These are phyloP conservation scores for Actinidia arguta DNA, from an alignment of 179 eudicot species.

Conservation along the genomic window DNA sequence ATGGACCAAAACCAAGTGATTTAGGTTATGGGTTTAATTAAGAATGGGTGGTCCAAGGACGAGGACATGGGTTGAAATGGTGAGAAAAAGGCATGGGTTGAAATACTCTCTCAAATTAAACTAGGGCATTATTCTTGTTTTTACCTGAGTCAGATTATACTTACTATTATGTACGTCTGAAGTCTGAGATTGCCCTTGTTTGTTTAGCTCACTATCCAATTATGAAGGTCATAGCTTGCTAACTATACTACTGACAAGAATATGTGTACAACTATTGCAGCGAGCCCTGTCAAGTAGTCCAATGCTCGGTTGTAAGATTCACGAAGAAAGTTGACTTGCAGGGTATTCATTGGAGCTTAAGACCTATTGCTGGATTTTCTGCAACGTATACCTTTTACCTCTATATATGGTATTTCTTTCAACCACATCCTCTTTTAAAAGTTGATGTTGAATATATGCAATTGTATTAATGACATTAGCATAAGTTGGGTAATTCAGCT, in stretches of 20 bases:
- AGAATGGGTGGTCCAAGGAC: not conserved
- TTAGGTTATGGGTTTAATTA: not conserved
- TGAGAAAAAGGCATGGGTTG: not conserved
- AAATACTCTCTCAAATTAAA: not conserved
- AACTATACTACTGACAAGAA: not conserved
- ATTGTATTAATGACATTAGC: no score
- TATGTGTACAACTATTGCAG: conserved; percentile 16
- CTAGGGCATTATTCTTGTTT: not conserved
- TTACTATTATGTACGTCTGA: not conserved
- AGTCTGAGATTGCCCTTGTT: not conserved
- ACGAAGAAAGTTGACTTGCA: not conserved
- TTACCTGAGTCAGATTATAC: not conserved
- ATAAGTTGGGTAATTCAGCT: no score
- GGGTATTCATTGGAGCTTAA: not conserved
- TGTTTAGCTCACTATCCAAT: not conserved
- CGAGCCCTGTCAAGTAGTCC: not conserved
- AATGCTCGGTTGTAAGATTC: conserved; percentile 16
- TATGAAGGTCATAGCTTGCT: not conserved
- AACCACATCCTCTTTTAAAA: no score
- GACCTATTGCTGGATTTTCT: no score
- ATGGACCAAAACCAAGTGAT: not conserved
- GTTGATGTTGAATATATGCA: no score
- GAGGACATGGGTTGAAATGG: not conserved
- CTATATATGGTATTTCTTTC: no score
- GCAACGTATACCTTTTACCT: no score